A percentile compares a stretch with the other conserved stretches of the same genome.
Evolutionary conservation across 352 stramenopile species (phyloP).

Genomic region (Phytophthora hybrid): DNA sequence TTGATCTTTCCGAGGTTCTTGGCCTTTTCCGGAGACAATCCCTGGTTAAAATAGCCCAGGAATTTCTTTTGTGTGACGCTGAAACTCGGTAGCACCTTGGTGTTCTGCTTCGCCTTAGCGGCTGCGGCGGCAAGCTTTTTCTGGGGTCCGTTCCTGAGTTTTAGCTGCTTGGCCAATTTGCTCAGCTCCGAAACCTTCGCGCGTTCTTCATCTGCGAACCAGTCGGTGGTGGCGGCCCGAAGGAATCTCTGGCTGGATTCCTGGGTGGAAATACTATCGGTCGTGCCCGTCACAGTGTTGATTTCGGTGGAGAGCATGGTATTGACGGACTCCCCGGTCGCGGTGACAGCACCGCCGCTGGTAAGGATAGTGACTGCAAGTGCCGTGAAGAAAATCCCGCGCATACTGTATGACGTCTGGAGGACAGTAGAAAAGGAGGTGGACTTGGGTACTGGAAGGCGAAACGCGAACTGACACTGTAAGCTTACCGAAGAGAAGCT

Average conservation of each 20-base stretch:
- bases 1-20: too few species aligned
- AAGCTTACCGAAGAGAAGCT: background rate
- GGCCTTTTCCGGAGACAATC: background rate
- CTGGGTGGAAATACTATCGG: background rate
- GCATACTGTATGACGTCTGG: background rate
- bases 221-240: background rate
- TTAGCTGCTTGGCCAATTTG: slow-evolving; percentile 3
- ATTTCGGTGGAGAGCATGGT: background rate
- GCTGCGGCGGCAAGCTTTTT: background rate
- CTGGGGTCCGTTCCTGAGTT: background rate
- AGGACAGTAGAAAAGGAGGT: background rate
- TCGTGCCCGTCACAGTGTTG: background rate
- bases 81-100: background rate
- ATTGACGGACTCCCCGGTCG: background rate
- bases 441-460: background rate
- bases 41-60: background rate
- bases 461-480: slow-evolving; percentile 2
- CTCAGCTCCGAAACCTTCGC: background rate
- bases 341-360: background rate
- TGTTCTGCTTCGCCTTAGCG: background rate
- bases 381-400: background rate
- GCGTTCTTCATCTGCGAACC: slow-evolving; percentile 1
- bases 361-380: slow-evolving; percentile 1
- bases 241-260: slow-evolving; percentile 1
- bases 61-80: background rate